Conservation (phyloP, 768 basidiomycete genomes). For the Leccinum rimulosum region DNA sequence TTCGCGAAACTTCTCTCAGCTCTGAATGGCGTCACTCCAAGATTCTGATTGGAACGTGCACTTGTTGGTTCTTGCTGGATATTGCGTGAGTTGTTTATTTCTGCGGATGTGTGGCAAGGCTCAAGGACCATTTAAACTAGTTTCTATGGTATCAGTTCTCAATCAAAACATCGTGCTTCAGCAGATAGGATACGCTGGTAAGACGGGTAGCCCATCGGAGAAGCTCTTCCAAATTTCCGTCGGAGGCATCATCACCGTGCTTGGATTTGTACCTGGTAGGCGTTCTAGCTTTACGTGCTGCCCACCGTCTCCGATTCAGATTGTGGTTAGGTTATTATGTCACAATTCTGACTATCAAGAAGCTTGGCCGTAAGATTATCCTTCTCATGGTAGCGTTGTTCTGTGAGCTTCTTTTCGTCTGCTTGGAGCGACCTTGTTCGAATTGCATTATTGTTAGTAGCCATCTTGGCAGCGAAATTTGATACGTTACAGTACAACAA, state of each 20-base stretch:
- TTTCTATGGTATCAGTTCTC: slow-evolving; percentile 73
- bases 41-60: slow-evolving; percentile 62
- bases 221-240: slow-evolving; percentile 64
- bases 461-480: slow-evolving; percentile 67
- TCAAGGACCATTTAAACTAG: slow-evolving; percentile 28
- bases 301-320: background rate
- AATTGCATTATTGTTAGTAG: slow-evolving; percentile 41
- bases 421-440: background rate
- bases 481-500: slow-evolving; percentile 42
- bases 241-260: slow-evolving; percentile 65
- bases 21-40: slow-evolving; percentile 67
- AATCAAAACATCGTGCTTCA: slow-evolving; percentile 78
- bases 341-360: slow-evolving; percentile 66
- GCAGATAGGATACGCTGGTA: slow-evolving; percentile 66
- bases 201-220: slow-evolving; percentile 54
- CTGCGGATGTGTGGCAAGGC: background rate
- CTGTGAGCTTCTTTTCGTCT: slow-evolving; percentile 36
- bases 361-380: slow-evolving; percentile 70
- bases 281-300: background rate
- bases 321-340: slow-evolving; percentile 57
- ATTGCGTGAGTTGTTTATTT: slow-evolving; percentile 45
- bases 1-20: slow-evolving; percentile 50
- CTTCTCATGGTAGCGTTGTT: slow-evolving; percentile 67
- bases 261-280: slow-evolving; percentile 73
- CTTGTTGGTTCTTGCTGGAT: slow-evolving; percentile 76